Base-by-base conservation (phyloP, 139 green algal genomes). In the Chlorella ohadii region DNA sequence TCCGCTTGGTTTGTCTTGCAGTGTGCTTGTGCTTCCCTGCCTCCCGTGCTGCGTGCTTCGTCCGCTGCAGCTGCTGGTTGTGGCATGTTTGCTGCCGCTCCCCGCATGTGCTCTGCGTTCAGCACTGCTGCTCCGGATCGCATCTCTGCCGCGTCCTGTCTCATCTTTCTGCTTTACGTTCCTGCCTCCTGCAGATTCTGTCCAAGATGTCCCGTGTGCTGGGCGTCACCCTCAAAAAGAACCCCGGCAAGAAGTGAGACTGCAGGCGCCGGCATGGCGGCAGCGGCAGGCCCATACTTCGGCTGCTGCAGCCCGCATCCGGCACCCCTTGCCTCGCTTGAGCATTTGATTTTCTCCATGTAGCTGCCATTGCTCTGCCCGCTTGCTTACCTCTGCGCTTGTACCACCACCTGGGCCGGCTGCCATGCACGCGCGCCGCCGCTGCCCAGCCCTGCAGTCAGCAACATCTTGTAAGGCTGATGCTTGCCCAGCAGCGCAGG, bases 181-280 rank as follows among this genome's bases (percentile, higher is more conserved):
- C n/a, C n/a, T n/a, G n/a, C n/a, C 17, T 66, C 1, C n/a, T 75
- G 77, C 86, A 90, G 78, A 89, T 98, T 22, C 82, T 99, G 39
- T 87, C 75, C 16, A 99, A 99, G 88, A 84, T 99, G 75, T 98
- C 96, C 22, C 88, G 95, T 0, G 89, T 93, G 12, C 86, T 99
- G 47, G 96, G 95, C 17, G 95, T 97, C 17, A 88, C 83, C 11
- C 78, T 95, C 38, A 88, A 81, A 51, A 92, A 92, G 71, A 92
- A 92, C 61, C 79, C 83, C 31, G 76, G 72, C 79, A 92, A 92
- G 78, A 92, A 87, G 61, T 89, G 85, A 86, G 64, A 31, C n/a
- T n/a, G 44, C 15, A 17, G 4, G 28, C 20, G 78, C 61, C 22
- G 38, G 27, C 11, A n/a, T n/a, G 11, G 17, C 17, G 31, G 31